Conservation (phyloP, 108 stramenopile species). For the Skeletonema costatum region DNA sequence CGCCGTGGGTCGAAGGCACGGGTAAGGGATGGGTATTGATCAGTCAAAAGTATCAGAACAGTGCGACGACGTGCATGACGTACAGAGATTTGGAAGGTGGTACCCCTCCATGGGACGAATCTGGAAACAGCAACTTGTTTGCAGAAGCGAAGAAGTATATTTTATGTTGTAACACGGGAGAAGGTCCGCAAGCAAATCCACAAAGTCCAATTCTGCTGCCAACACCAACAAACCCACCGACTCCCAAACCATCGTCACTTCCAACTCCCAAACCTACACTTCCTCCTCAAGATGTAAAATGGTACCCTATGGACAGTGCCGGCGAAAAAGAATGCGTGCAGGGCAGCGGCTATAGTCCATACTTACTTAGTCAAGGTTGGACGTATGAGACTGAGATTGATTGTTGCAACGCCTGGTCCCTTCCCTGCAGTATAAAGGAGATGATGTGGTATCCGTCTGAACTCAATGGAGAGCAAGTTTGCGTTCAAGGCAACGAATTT, state of each 20-base stretch:
- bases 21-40: constrained; percentile 28
- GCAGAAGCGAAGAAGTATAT: background rate
- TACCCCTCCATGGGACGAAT: background rate
- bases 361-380: background rate
- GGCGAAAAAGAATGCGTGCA: background rate
- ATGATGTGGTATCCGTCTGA: no score
- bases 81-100: background rate
- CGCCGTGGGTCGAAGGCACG: constrained; percentile 10
- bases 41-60: constrained; percentile 35
- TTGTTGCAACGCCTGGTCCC: no score
- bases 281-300: background rate
- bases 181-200: no score
- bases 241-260: background rate
- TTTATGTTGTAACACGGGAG: background rate
- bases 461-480: no score
- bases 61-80: constrained; percentile 39
- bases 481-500: no score
- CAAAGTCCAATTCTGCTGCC: no score
- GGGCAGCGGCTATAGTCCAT: background rate
- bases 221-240: background rate
- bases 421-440: no score
- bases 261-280: background rate
- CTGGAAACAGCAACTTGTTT: background rate
- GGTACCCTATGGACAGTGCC: background rate
- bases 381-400: background rate